phyloP scores from a whole-genome alignment of 441 rosid genomes.

The Erysimum cheiri region DNA sequence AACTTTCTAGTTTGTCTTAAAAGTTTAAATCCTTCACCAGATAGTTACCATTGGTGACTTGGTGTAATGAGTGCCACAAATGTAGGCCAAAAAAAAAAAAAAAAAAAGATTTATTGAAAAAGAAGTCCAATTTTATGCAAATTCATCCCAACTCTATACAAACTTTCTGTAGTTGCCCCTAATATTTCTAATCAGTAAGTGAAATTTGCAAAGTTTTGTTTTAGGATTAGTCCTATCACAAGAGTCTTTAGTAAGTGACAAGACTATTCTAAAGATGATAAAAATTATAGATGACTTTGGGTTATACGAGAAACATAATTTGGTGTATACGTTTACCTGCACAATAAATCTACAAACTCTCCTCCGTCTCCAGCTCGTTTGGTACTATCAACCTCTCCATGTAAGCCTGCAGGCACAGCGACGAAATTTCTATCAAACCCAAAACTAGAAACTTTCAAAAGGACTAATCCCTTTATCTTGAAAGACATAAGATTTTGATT shows the following conservation, averaged over 20 bases:
- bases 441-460: background rate
- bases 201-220: conserved; percentile 31
- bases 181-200: background rate
- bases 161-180: conserved; percentile 1
- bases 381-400: conserved; percentile 60
- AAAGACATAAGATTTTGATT: background rate
- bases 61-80: conserved; percentile 23
- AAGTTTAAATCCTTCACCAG: conserved; percentile 33
- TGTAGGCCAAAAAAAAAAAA: conserved; percentile 26
- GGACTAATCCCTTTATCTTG: background rate
- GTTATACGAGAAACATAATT: conserved; percentile 23
- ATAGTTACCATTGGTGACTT: conserved; percentile 25
- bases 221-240: conserved; percentile 29
- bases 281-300: conserved; percentile 24
- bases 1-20: conserved; percentile 37
- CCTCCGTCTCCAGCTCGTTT: conserved; percentile 49
- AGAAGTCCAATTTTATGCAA: conserved; percentile 3
- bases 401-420: conserved; percentile 50
- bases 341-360: conserved; percentile 46
- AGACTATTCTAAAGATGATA: conserved; percentile 22
- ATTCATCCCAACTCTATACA: conserved; percentile 30
- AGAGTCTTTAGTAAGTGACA: too few relatives aligned
- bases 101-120: background rate
- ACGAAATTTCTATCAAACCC: background rate
- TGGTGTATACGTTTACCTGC: conserved; percentile 31